phyloP scores from a whole-genome alignment of 768 basidiomycete genomes.

The Agrocybe chaxingu region DNA sequence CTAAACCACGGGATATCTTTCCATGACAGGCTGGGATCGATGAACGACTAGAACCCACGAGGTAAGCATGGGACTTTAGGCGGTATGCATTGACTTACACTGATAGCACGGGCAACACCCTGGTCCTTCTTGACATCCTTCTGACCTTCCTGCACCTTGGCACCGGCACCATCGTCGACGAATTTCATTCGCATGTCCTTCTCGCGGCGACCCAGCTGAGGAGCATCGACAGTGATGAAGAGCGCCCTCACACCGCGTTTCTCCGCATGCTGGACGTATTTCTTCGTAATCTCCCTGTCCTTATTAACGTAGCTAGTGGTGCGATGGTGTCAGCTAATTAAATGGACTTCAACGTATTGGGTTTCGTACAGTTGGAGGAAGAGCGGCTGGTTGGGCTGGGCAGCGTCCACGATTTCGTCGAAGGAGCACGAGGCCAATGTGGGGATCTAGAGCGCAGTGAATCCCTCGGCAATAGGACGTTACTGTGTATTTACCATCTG shows the following conservation, averaged over 20 bases:
- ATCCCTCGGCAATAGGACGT: not conserved
- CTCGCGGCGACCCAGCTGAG: conserved; percentile 90
- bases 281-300: conserved; percentile 79
- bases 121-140: conserved; percentile 74
- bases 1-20: conserved; percentile 78
- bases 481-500: conserved; percentile 31
- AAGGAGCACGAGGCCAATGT: conserved; percentile 94
- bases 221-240: conserved; percentile 98
- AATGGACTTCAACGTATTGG: not conserved
- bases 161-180: conserved; percentile 65
- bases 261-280: conserved; percentile 87
- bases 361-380: conserved; percentile 75
- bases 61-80: not conserved
- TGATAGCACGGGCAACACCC: conserved; percentile 93
- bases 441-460: conserved; percentile 60
- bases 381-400: conserved; percentile 70
- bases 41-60: conserved; percentile 66
- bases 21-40: conserved; percentile 88
- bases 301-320: conserved; percentile 78
- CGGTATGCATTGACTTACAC: conserved; percentile 40
- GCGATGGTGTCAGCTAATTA: not conserved
- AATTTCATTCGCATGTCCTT: conserved; percentile 99
- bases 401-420: conserved; percentile 86
- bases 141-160: conserved; percentile 44
- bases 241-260: conserved; percentile 86